phyloP scores from a whole-genome alignment of 2,329 filamentous ascomycete species.

The Metarhizium brunneum region DNA sequence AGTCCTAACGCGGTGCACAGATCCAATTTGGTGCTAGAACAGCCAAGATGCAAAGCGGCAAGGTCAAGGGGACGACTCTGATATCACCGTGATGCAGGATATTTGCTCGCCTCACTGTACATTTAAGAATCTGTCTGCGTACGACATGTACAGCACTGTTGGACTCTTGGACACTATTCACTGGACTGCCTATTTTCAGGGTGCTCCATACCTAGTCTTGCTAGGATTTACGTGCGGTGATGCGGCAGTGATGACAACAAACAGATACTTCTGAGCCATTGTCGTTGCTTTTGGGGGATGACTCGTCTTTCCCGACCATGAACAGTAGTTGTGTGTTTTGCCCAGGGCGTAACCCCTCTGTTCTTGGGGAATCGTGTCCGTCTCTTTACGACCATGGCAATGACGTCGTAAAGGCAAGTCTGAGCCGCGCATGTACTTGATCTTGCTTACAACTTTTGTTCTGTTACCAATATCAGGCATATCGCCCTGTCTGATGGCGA shows the following conservation, averaged over 20 bases:
- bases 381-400: conserved; percentile 18
- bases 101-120: background rate
- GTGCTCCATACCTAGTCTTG: background rate
- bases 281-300: conserved; percentile 8
- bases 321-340: conserved; percentile 37
- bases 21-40: conserved; percentile 79
- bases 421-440: background rate
- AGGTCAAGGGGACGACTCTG: conserved; percentile 58
- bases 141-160: conserved; percentile 1
- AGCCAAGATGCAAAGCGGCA: conserved; percentile 69
- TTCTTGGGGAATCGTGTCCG: background rate
- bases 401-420: conserved; percentile 46
- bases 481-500: no score
- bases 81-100: conserved; percentile 30
- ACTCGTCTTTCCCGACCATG: background rate
- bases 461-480: background rate
- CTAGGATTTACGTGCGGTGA: background rate
- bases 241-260: conserved; percentile 53
- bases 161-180: background rate
- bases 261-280: conserved; percentile 68
- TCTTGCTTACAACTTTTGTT: background rate
- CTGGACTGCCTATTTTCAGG: background rate
- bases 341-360: conserved; percentile 32
- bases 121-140: background rate
- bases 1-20: conserved; percentile 24